Evolutionary conservation across 495 filamentous ascomycete species (phyloP).

Genomic region (Tuber brumale): DNA sequence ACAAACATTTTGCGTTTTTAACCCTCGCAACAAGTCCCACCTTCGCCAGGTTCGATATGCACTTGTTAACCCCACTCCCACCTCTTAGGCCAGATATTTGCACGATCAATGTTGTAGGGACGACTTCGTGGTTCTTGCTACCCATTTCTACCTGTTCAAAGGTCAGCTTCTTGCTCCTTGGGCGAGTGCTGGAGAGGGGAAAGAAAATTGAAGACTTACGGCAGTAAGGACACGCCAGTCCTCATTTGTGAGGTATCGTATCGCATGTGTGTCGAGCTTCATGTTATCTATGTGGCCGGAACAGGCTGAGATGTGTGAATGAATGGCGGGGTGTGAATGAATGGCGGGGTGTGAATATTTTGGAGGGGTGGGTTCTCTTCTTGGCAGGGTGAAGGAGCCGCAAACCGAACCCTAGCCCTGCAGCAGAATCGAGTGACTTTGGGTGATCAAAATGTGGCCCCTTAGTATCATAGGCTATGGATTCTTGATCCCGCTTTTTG

Average conservation of each 20-base stretch:
- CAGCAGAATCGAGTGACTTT: background rate
- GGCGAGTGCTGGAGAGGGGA: constrained; percentile 40
- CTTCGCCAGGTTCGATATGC: constrained; percentile 86
- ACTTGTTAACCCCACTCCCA: constrained; percentile 74
- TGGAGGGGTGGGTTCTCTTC: constrained; percentile 17
- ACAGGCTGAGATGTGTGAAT: background rate
- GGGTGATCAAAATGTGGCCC: background rate
- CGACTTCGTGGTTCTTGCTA: constrained; percentile 92
- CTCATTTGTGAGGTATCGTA: constrained; percentile 84
- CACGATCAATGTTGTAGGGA: constrained; percentile 81
- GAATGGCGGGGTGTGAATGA: constrained; percentile 3
- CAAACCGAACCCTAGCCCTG: constrained; percentile 19
- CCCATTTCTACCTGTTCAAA: constrained; percentile 72
- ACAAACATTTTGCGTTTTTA: constrained; percentile 81
- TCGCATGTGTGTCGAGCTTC: constrained; percentile 85
- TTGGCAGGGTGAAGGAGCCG: constrained; percentile 12
- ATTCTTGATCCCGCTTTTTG: background rate
- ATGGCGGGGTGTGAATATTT: background rate
- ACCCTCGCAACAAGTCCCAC: constrained; percentile 83
- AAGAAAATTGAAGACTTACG: constrained; percentile 50
- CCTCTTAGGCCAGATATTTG: constrained; percentile 74
- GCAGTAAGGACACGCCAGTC: constrained; percentile 94
- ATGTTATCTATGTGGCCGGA: constrained; percentile 52
- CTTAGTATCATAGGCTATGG: background rate
- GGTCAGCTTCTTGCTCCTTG: constrained; percentile 43